phyloP scores from a whole-genome alignment of 1,284 basidiomycete species.

The Polyporus tsugae region DNA sequence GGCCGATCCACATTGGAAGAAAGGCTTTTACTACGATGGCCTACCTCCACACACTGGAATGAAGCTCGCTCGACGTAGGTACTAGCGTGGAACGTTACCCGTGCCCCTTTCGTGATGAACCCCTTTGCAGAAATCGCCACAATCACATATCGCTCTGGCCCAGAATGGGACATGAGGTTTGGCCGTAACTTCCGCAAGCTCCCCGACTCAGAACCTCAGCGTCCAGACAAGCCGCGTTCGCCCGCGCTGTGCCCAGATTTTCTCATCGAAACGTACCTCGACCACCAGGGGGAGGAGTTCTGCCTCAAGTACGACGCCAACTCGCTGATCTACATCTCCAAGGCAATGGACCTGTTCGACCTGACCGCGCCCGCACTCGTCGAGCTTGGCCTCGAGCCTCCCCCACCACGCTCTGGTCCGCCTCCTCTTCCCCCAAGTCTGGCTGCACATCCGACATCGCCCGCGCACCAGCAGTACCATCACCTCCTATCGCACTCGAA shows the following conservation, averaged over 20 bases:
- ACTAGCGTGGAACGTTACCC: background rate
- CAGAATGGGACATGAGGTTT: conserved; percentile 98
- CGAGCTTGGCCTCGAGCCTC: conserved; percentile 63
- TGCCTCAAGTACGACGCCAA: conserved; percentile 99
- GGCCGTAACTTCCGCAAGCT: conserved; percentile 74
- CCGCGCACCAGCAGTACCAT: conserved; percentile 39
- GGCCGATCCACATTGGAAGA: conserved; percentile 99
- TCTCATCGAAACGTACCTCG: conserved; percentile 98
- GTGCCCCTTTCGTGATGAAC: conserved; percentile 10
- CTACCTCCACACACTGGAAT: conserved; percentile 96
- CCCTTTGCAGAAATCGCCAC: conserved; percentile 89
- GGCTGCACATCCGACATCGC: conserved; percentile 39
- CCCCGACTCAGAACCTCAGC: conserved; percentile 44
- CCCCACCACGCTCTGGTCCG: conserved; percentile 38
- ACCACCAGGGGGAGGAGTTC: conserved; percentile 98
- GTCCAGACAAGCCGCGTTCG: conserved; percentile 49
- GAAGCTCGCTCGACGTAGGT: conserved; percentile 96
- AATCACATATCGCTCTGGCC: conserved; percentile 98
- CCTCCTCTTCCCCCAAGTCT: conserved; percentile 39
- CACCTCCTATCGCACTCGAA: conserved; percentile 64
- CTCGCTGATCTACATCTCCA: conserved; percentile 97
- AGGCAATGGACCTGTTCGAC: conserved; percentile 99
- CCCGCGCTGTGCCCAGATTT: conserved; percentile 96
- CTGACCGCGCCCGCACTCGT: conserved; percentile 85
- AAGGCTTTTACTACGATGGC: conserved; percentile 97